phyloP scores from a whole-genome alignment of 2,329 filamentous ascomycete genomes.

The Ophiosphaerella korrae region DNA sequence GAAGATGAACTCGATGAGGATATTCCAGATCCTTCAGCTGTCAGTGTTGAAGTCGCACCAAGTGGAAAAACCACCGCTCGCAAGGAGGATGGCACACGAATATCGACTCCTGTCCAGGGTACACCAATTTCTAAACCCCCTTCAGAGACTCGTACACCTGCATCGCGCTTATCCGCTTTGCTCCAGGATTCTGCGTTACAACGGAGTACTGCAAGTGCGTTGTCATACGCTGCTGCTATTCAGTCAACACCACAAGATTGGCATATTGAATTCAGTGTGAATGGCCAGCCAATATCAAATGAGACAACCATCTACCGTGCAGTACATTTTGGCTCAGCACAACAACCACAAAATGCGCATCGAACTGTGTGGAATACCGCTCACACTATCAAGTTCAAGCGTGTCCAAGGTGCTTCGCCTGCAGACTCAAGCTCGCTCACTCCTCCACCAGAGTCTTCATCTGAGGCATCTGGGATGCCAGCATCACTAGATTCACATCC shows the following conservation, averaged over 20 bases:
- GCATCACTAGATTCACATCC: slow-evolving; percentile 82
- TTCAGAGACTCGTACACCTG: slow-evolving; percentile 32
- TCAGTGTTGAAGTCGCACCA: slow-evolving; percentile 87
- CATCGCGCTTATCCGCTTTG: slow-evolving; percentile 37
- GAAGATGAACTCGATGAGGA: slow-evolving; percentile 75
- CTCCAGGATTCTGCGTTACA: slow-evolving; percentile 41
- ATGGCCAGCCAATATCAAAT: slow-evolving; percentile 80
- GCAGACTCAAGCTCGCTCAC: slow-evolving; percentile 70
- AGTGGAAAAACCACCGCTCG: slow-evolving; percentile 87
- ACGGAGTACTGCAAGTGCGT: slow-evolving; percentile 56
- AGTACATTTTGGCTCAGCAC: slow-evolving; percentile 72
- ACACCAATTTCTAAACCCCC: slow-evolving; percentile 41
- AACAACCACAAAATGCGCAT: slow-evolving; percentile 68
- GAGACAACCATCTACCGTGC: slow-evolving; percentile 97
- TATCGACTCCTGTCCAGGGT: slow-evolving; percentile 77
- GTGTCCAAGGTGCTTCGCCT: slow-evolving; percentile 81
- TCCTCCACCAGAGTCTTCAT: slow-evolving; percentile 56
- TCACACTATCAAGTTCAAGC: slow-evolving; percentile 90
- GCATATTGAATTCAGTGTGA: slow-evolving; percentile 95
- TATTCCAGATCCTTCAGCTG: slow-evolving; percentile 81
- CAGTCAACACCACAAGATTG: slow-evolving; percentile 85
- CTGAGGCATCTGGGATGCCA: slow-evolving; percentile 68
- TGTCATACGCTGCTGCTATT: slow-evolving; percentile 84
- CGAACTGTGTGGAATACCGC: slow-evolving; percentile 88
- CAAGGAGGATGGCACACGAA: slow-evolving; percentile 87